Base-by-base conservation (phyloP, 768 basidiomycete genomes). In the Pulveroboletus ravenelii region DNA sequence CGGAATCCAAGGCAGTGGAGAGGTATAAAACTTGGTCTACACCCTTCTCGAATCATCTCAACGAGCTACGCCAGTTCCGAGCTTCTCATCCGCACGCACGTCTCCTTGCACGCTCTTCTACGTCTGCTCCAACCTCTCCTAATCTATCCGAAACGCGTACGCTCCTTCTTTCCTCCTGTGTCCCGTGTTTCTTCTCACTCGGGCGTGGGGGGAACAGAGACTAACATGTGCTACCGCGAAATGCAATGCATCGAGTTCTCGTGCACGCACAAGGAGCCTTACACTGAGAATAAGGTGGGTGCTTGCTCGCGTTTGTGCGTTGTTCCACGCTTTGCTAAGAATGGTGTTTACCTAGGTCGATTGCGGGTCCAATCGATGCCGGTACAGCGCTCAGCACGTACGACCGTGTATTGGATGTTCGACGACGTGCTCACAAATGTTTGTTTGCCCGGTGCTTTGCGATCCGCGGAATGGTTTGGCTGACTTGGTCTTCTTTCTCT, bases 221-320 rank as follows among this genome's bases (percentile, higher is more conserved):
- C 53, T 43, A 46, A 47, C 41, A 78, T 79, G 77, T 79, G 77
- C 56, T 64, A 70, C 66, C 70, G 74, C 62, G 63, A 74, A 52
- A 58, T 69, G 47, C 61, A 70, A 27, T 72, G 68, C 56, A 66
- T 66, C 36, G 58, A 62, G 51, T 68, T 71, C 55, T 41, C 59
- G 18, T 79, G 77, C 54, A 70, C 68, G 27, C 74, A 78, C 57
- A 53, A 63, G 23, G 53, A 63, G 34, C 66, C 67, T 5, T 46
- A 58, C 40, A 61, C 50, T 6, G 65, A 70, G 39, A 61, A 48
- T 53, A 70, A 66, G 62, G 69, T 67, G 10, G 38, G 30, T 34
- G 54, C 56, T 12, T 29, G 57, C 62, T 34, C 55, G 62, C 38
- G 42, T 62, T 30, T 62, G 7, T 61, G 67, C 32, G 59, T 56